phyloP scores from a whole-genome alignment of 371 early-diverging fungal species.

The Actinomortierella ambigua region DNA sequence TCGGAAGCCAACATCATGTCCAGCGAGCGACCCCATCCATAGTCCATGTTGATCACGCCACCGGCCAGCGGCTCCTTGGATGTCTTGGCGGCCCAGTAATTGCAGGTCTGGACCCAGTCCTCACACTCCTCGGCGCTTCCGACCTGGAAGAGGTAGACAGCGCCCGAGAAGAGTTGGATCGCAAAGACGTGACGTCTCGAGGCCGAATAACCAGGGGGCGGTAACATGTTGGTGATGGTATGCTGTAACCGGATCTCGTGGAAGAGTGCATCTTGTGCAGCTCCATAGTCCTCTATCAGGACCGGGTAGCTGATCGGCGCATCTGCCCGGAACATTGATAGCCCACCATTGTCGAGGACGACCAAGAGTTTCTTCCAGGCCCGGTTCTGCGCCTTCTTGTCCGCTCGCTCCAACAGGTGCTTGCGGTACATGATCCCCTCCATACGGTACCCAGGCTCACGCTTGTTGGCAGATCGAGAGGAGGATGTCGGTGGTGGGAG shows the following conservation, averaged over 20 bases:
- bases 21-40: conserved; percentile 83
- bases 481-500: conserved; percentile 15
- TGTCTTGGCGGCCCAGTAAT: conserved; percentile 90
- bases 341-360: conserved; percentile 71
- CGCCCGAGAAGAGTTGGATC: conserved; percentile 77
- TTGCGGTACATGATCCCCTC: conserved; percentile 87
- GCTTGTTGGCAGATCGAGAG: conserved; percentile 35
- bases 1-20: conserved; percentile 20
- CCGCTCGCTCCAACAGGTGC: conserved; percentile 76
- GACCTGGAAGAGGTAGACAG: conserved; percentile 82
- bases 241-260: conserved; percentile 74
- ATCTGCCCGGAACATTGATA: conserved; percentile 79
- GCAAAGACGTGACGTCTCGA: conserved; percentile 81
- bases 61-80: conserved; percentile 86
- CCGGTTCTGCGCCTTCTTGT: conserved; percentile 79
- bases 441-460: conserved; percentile 56
- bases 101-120: conserved; percentile 85
- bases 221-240: conserved; percentile 73
- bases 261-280: conserved; percentile 11
- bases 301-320: conserved; percentile 16
- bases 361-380: conserved; percentile 84
- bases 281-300: conserved; percentile 9
- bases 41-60: conserved; percentile 83
- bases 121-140: conserved; percentile 61
- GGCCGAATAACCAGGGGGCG: conserved; percentile 81